Base-by-base conservation (phyloP, 371 early-diverging fungal species). In the Actinomortierella ambigua region DNA sequence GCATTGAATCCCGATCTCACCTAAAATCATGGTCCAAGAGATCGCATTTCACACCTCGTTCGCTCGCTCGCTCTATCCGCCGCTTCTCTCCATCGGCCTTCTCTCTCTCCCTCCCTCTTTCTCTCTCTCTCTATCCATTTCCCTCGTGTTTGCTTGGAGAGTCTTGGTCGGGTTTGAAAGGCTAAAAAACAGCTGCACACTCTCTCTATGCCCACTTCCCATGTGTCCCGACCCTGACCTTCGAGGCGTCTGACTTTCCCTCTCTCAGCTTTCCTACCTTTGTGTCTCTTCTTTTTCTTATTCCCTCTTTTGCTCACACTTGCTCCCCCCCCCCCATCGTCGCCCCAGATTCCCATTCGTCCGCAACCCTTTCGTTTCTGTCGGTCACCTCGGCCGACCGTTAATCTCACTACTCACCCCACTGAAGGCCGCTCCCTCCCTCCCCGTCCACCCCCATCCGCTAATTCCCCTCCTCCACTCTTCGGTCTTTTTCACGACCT, bases 401-500 rank as follows among this genome's bases (percentile, higher is more conserved):
- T 11, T 6, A 4, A n/a, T n/a, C n/a, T n/a, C n/a, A 44, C 13
- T 20, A 44, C 4, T 20, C 2, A n/a, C 13, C 6, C 13, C 4
- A 13, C n/a, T 44, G 44, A 44, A 13, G 20, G 15, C 22, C 22
- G 2, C 3, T 11, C 28, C n/a, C 14, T 34, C 18, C 14, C 28
- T n/a, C 0, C 27, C 29, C 34, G 29, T 22, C 51, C 28, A 24
- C 41, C n/a, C 55, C 43, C 42, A 15, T 44, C 46, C 28, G 23
- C 44, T 51, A 40, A 22, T 5, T 20, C 49, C 40, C 61, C 49
- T 40, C 11, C 15, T 29, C 17, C 49, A 53, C 13, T 20, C 50
- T 14, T 13, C 56, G 14, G 50, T 52, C 20, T 57, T 65, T 15
- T 7, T 55, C 49, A 62, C 66, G 59, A 2, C 59, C 62, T 9